A percentile compares a stretch with the other conserved stretches of the same genome.
phyloP scores from a whole-genome alignment of 2,329 filamentous ascomycete species.

The Talaromyces islandicus region DNA sequence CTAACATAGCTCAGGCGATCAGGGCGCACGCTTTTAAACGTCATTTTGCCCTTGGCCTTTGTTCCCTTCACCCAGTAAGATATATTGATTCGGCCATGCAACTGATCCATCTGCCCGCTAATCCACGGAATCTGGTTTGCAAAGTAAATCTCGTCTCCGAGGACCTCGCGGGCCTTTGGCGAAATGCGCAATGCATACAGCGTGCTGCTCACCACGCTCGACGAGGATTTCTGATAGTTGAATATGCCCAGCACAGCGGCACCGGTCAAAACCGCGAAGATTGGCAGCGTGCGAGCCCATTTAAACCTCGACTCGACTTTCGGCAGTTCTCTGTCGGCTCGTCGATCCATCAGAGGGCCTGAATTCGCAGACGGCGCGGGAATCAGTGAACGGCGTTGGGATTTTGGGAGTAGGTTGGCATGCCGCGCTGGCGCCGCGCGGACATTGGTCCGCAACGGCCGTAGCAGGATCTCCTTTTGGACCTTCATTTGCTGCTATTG shows the following conservation, averaged over 20 bases:
- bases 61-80: constrained; percentile 80
- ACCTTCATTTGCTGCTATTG: constrained; percentile 1
- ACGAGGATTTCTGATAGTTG: constrained; percentile 98
- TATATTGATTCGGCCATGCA: constrained; percentile 87
- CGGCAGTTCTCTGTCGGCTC: constrained; percentile 49
- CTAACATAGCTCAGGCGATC: constrained; percentile 55
- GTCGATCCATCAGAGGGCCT: constrained; percentile 48
- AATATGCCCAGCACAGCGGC: constrained; percentile 79
- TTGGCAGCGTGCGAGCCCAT: constrained; percentile 69
- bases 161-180: constrained; percentile 62
- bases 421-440: neutral
- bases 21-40: constrained; percentile 70
- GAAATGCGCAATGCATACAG: constrained; percentile 88
- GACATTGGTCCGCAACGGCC: constrained; percentile 3
- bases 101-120: constrained; percentile 80
- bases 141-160: constrained; percentile 87
- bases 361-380: constrained; percentile 45
- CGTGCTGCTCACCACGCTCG: constrained; percentile 75
- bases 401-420: constrained; percentile 2
- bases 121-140: constrained; percentile 76
- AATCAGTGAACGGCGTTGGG: constrained; percentile 40
- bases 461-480: neutral
- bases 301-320: constrained; percentile 43
- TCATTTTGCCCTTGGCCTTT: constrained; percentile 64
- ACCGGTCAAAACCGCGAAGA: constrained; percentile 70